Base-by-base conservation (phyloP, 352 stramenopile genomes). In the Globisporangium nunn region DNA sequence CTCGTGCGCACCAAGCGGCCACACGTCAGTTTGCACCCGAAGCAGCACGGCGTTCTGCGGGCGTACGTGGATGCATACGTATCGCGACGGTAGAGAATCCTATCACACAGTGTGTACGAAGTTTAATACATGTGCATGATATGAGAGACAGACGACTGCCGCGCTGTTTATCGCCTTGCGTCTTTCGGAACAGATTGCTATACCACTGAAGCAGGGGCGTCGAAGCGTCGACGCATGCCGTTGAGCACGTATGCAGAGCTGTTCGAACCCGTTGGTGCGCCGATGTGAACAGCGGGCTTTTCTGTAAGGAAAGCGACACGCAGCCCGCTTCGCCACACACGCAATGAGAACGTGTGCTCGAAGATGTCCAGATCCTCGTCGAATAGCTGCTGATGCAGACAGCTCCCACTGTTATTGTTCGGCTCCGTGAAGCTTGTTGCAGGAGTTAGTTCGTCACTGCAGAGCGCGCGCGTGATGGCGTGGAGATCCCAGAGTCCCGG, bases 1-100 rank as follows among this genome's bases (percentile, higher is more conserved):
- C 69, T 82, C 28, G 78, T 90, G 43, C 67, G 74, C 39, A 33
- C 30, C 35, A 86, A 87, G 51, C 71, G 82, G 23, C 69, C 70
- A 14, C 82, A 93, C 54, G 72, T 93, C 29, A 81, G 67, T 56
- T 68, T 91, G 17, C 72, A 85, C 52, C 67, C 72, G 3, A 87
- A 85, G 56, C 80, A 90, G 54, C 66, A 54, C 29, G 54, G 40
- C n/a, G 74, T 88, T 18, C 56, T 92, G 30, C 50, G 45, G 1
- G 63, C 76, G 37, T 90, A 80, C 47, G 67, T 50, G 6, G 48
- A 64, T 3, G 47, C 51, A 6, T 31, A 43, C n/a, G 37, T 43
- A 62, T 14, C 39, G 33, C 6, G 28, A 37, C 23, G 23, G 23
- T 5, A 37, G 5, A 5, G 33, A 37, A 37, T 37, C 33, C 23